These are phyloP conservation scores for Kuraishia hungarica DNA, from an alignment of 805 yeast genomes.

Conservation along the genomic window DNA sequence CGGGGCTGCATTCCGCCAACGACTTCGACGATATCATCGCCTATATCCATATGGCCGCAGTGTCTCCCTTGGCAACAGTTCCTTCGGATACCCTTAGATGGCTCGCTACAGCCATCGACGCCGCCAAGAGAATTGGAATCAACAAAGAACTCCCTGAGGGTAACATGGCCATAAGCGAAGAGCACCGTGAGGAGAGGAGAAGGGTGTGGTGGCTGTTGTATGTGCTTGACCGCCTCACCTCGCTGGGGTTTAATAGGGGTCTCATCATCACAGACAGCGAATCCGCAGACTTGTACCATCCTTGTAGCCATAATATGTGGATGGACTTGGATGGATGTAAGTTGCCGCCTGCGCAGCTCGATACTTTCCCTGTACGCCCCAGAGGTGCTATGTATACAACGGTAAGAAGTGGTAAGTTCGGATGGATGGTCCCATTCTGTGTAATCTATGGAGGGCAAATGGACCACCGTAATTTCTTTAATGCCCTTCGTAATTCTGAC, in stretches of 20 bases:
- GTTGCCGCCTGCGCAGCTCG: neutral
- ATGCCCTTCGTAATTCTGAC: neutral
- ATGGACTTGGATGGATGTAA: neutral
- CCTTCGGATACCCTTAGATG: slow-evolving; percentile 6
- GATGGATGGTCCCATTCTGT: slow-evolving; percentile 1
- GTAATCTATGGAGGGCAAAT: neutral
- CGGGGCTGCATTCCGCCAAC: slow-evolving; percentile 9
- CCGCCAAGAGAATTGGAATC: slow-evolving; percentile 10
- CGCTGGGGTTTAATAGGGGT: neutral
- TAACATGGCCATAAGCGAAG: slow-evolving; percentile 4
- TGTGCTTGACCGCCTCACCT: neutral
- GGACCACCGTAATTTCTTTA: neutral
- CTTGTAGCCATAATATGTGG: neutral
- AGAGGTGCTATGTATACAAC: neutral
- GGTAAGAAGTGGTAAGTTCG: neutral
- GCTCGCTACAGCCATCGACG: slow-evolving; percentile 6
- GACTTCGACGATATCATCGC: slow-evolving; percentile 11
- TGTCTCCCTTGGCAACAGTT: slow-evolving; percentile 7
- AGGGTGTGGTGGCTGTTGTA: neutral
- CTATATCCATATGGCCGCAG: slow-evolving; percentile 9
- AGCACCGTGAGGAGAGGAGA: slow-evolving; percentile 4
- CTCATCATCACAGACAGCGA: neutral
- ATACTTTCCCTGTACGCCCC: neutral
- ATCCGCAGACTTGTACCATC: neutral
- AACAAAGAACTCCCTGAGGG: slow-evolving; percentile 8